Evolutionary conservation across 495 filamentous ascomycete genomes (phyloP).

Genomic region (Delitschia confertaspora): DNA sequence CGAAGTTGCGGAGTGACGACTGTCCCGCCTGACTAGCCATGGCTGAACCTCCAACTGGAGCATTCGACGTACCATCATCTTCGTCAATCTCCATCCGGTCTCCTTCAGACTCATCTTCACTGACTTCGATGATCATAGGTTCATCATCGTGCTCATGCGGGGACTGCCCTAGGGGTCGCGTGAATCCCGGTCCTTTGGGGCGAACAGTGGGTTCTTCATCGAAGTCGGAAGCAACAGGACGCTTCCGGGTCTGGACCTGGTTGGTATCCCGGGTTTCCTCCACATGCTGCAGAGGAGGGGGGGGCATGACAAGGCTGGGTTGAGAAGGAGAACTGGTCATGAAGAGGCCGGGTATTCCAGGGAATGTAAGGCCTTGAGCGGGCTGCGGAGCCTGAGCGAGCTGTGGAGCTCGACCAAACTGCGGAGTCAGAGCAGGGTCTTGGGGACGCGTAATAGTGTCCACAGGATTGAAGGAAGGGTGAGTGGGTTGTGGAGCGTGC

Average conservation of each 20-base stretch:
- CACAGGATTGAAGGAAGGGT: too few relatives aligned
- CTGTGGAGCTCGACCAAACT: too few relatives aligned
- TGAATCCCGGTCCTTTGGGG: slow-evolving; percentile 3
- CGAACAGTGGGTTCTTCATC: slow-evolving; percentile 3
- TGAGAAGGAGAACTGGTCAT: slow-evolving; percentile 35
- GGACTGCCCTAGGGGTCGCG: slow-evolving; percentile 15
- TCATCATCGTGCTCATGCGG: slow-evolving; percentile 28
- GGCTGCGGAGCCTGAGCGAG: slow-evolving; percentile 12
- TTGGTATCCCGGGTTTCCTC: neutral
- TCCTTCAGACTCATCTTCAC: slow-evolving; percentile 50
- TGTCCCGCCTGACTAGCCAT: neutral
- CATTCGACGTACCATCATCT: slow-evolving; percentile 36
- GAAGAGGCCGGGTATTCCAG: slow-evolving; percentile 46
- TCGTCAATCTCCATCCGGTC: slow-evolving; percentile 37
- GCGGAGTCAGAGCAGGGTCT: too few relatives aligned
- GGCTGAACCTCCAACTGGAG: slow-evolving; percentile 23
- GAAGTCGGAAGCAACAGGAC: slow-evolving; percentile 11
- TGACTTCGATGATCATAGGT: slow-evolving; percentile 69
- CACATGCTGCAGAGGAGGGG: neutral
- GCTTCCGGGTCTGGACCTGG: neutral
- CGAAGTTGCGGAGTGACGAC: slow-evolving; percentile 35
- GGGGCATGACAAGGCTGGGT: neutral
- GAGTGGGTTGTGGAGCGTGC: too few relatives aligned
- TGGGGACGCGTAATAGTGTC: too few relatives aligned
- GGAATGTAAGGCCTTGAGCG: slow-evolving; percentile 1